Base-by-base conservation (phyloP, 805 yeast genomes). In the Nematodospora valgi region DNA sequence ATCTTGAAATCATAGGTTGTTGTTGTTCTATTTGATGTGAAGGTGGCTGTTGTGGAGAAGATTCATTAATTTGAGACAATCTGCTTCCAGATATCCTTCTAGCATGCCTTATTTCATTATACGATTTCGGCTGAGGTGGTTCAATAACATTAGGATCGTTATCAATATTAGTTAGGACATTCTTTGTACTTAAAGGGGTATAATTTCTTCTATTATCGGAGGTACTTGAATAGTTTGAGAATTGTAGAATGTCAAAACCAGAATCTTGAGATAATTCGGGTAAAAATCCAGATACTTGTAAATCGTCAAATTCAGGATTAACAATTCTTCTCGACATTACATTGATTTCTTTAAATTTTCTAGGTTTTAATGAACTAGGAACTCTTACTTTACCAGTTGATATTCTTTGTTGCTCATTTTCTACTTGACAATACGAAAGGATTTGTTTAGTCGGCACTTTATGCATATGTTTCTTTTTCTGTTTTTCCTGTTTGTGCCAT, bases 251-350 rank as follows among this genome's bases (percentile, higher is more conserved):
- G 31, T 62, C 76, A 48, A 73, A 67, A 11, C 72, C 77, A 2
- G 78, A 71, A 28, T 70, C 72, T 23, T 60, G 62, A 1, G 75
- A 64, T 18, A 71, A 32, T 40, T 74, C 74, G 4, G 78, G 78
- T 32, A 74, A 56, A 26, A 64, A 57, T 37, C 62, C 57, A 15
- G 67, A 64, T 1, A 62, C 62, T 20, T 70, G 51, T 19, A 70
- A 45, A 28, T 68, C 74, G 32, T 65, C 68, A 40, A 54, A 48
- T 14, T 63, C 63, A 18, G 74, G 67, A 44, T 68, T 66, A 11
- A 69, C 71, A 4, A 66, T 58, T 38, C 61, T 56, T 33, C 69
- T 59, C 3, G 72, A 61, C 39, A 62, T 52, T 5, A 72, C 66
- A 45, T 62, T 65, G 12, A 65, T 68, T 26, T 65, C 70, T 37